Conservation (phyloP, 2,329 filamentous ascomycete genomes). For the Calonectria fujianensis region DNA sequence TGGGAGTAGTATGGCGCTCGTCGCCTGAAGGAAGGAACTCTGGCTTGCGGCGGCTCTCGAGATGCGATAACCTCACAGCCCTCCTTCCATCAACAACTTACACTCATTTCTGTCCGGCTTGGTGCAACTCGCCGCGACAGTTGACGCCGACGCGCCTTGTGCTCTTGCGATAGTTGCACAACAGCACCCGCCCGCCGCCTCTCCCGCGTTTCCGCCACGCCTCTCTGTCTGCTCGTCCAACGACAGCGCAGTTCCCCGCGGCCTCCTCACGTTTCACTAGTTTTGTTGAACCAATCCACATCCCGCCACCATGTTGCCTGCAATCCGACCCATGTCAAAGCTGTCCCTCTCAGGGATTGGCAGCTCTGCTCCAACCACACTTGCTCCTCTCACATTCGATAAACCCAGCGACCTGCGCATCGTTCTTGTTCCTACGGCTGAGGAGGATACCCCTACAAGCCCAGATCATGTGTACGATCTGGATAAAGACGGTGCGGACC, state of each 20-base stretch:
- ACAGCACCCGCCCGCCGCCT: conserved; percentile 19
- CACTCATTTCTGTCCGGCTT: conserved; percentile 49
- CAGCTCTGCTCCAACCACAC: conserved; percentile 53
- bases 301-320: conserved; percentile 50
- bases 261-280: conserved; percentile 36
- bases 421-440: conserved; percentile 54
- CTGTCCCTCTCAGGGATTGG: conserved; percentile 50
- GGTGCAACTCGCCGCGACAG: conserved; percentile 42
- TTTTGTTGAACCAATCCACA: conserved; percentile 32
- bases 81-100: conserved; percentile 46
- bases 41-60: conserved; percentile 50
- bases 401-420: conserved; percentile 55
- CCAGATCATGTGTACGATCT: conserved; percentile 41
- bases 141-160: conserved; percentile 41
- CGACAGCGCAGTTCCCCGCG: conserved; percentile 42
- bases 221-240: conserved; percentile 38
- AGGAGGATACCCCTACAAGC: conserved; percentile 41
- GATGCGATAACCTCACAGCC: conserved; percentile 52
- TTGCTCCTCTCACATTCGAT: conserved; percentile 57
- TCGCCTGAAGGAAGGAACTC: conserved; percentile 45
- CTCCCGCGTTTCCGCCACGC: conserved; percentile 33
- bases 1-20: conserved; percentile 51
- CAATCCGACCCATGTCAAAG: conserved; percentile 52
- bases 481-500: conserved; percentile 42
- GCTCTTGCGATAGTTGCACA: conserved; percentile 38